Conservation (phyloP, 257 asterid species). For the Phtheirospermum japonicum region DNA sequence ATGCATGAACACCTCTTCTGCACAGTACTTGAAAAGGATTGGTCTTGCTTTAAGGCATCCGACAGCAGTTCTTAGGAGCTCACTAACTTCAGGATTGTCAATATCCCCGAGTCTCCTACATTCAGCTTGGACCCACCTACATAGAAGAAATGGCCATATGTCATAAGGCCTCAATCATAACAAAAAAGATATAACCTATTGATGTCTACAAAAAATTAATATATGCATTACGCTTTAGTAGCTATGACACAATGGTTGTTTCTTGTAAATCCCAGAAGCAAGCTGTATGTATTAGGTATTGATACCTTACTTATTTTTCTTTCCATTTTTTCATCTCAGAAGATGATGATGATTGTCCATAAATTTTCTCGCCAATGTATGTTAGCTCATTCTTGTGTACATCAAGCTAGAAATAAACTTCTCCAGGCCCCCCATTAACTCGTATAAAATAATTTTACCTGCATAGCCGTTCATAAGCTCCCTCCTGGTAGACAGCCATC, state of each 20-base stretch:
- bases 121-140: constrained; percentile 98
- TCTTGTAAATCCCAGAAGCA: background rate
- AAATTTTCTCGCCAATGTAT: constrained; percentile 2
- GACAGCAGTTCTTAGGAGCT: constrained; percentile 85
- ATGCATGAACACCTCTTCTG: constrained; percentile 74
- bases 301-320: background rate
- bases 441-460: constrained; percentile 49
- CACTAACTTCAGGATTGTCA: constrained; percentile 96
- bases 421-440: constrained; percentile 12
- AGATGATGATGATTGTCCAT: background rate
- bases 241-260: background rate
- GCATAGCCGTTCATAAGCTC: constrained; percentile 97
- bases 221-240: background rate
- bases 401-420: constrained; percentile 2
- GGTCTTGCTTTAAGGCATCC: constrained; percentile 94
- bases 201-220: background rate
- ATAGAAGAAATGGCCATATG: constrained; percentile 21
- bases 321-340: background rate
- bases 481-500: constrained; percentile 99
- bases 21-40: constrained; percentile 93
- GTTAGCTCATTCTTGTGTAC: constrained; percentile 9
- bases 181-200: constrained; percentile 2
- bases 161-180: constrained; percentile 11
- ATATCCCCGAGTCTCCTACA: constrained; percentile 89
- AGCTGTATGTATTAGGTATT: constrained; percentile 1